Evolutionary conservation across 345 rosid genomes (phyloP).

Genomic region (Carallia brachiata): DNA sequence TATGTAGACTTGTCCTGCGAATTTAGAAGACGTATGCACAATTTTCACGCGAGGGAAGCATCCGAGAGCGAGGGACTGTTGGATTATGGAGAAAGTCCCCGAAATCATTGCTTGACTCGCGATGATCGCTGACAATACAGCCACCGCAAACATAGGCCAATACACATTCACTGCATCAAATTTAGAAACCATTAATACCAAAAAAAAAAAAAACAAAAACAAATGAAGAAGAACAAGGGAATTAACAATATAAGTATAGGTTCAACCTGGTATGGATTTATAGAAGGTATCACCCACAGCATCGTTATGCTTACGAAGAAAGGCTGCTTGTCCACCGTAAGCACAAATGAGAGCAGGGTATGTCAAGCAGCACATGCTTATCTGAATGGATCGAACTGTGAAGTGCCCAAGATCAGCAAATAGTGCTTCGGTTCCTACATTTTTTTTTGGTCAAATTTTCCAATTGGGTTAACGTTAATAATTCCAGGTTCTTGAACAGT

Average conservation of each 20-base stretch:
- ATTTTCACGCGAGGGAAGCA: constrained; percentile 61
- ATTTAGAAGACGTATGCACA: constrained; percentile 51
- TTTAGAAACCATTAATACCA: background rate
- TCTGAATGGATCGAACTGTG: constrained; percentile 26
- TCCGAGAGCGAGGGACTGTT: constrained; percentile 54
- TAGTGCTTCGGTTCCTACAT: constrained; percentile 32
- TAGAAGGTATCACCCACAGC: constrained; percentile 29
- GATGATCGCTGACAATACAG: constrained; percentile 45
- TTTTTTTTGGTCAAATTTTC: background rate
- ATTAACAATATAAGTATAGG: background rate
- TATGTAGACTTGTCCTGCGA: constrained; percentile 54
- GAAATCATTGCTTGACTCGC: constrained; percentile 66
- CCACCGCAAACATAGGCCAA: constrained; percentile 58
- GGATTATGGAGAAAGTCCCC: constrained; percentile 53
- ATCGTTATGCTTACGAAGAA: constrained; percentile 28
- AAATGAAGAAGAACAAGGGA: no score
- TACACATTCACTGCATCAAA: constrained; percentile 30
- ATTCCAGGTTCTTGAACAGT: no score
- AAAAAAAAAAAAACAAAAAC: no score
- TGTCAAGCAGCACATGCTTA: constrained; percentile 27
- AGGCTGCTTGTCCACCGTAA: constrained; percentile 40
- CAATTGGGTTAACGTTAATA: no score
- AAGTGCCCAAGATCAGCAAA: constrained; percentile 34
- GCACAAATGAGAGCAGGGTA: constrained; percentile 26
- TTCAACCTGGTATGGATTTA: constrained; percentile 34